Evolutionary conservation across 768 basidiomycete species (phyloP), one percentile per base, ranked within the genome.

Genomic region (Russula griseocarnosa): DNA sequence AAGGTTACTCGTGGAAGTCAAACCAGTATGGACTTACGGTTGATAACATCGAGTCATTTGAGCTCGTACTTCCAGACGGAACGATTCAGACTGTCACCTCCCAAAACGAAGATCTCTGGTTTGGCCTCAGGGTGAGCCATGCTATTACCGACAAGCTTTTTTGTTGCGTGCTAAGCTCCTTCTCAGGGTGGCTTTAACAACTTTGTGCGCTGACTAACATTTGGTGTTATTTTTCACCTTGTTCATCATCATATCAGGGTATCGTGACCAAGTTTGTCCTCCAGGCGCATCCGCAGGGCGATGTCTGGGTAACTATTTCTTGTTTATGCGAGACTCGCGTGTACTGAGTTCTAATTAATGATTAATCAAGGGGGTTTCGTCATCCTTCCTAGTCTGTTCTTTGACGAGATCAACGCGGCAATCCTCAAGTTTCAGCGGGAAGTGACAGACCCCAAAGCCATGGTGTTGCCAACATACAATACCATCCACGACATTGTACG

Each of bases 341-440:
- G 11, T 20, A 3, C 57, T 52, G n/a, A 55, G 22, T 14, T n/a
- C 22, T 40, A 5, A 2, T 18, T 40, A 6, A 40, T 18, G 38
- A 28, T 36, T 8, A 28, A 44, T 49, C 2, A 40, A 57, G 36
- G 61, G 28, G 61, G 61, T 3, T 40, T 52, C 16, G 2, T 32
- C 22, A 52, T 44, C 14, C n/a, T 58, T 38, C n/a, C 40, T 32
- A 24, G 14, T 30, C 10, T 1, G 24, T 44, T 36, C 44, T 22
- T 56, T 14, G 49, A 63, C 16, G 2, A 53, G 13, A 30, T 83
- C 76, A 51, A 70, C 28, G 63, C 72, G 69, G 62, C 62, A 4
- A 59, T 63, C 2, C 50, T 59, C 53, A 60, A 67, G 4, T 67
- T 55, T 26, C 49, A 54, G 13, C 46, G 40, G 16, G 22, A 67